These are phyloP conservation scores for Ilyonectria destructans DNA, from an alignment of 2,329 filamentous ascomycete genomes.

Conservation along the genomic window DNA sequence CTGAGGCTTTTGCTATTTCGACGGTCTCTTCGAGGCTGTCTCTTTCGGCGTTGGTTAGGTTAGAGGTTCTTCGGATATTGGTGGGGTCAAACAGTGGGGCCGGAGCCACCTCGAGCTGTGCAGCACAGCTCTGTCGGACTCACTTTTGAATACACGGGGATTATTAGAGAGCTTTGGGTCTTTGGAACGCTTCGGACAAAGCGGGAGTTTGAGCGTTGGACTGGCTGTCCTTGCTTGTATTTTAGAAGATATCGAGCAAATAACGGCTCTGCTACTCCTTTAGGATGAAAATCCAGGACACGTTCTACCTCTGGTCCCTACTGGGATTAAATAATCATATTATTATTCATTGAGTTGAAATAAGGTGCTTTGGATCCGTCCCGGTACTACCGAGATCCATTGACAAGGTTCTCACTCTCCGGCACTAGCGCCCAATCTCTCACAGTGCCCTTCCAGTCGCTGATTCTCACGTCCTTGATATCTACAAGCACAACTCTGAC, in stretches of 20 bases:
- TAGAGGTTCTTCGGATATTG: constrained; percentile 13
- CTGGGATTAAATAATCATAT: constrained; percentile 20
- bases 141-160: constrained; percentile 6
- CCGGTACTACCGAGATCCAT: constrained; percentile 56
- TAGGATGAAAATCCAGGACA: neutral
- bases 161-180: constrained; percentile 4
- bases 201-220: constrained; percentile 9
- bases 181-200: neutral
- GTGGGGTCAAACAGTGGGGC: neutral
- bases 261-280: neutral
- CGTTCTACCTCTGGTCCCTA: neutral
- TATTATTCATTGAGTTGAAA: constrained; percentile 9
- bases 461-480: constrained; percentile 88
- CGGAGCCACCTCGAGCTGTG: neutral
- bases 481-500: constrained; percentile 90
- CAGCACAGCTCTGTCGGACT: neutral
- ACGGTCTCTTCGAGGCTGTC: constrained; percentile 2
- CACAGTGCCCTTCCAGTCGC: constrained; percentile 95
- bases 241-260: constrained; percentile 2
- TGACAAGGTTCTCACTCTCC: constrained; percentile 54
- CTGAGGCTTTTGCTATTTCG: neutral
- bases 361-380: neutral
- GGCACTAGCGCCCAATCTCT: constrained; percentile 78
- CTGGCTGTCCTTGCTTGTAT: constrained; percentile 10
- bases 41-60: constrained; percentile 27